Evolutionary conservation across 257 asterid species (phyloP), one percentile per base, ranked within the genome.

Genomic region (Rhazya stricta): DNA sequence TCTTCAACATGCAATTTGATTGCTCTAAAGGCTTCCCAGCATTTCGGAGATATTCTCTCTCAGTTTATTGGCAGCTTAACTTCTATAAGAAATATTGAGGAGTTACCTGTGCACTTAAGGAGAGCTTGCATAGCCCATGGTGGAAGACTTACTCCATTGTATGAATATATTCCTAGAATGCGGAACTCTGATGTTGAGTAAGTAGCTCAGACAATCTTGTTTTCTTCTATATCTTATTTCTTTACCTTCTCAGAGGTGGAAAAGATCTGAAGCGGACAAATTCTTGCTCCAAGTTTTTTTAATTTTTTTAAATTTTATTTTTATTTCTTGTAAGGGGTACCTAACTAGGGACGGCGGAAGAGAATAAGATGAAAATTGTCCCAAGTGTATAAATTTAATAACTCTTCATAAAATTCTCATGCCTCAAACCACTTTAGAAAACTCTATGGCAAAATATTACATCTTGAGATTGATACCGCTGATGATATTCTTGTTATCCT

Each of bases 161-260:
- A 79, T 71, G 96, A 88, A 79, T 95, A 95, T 79, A 92, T 95
- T 76, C 91, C 91, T 73, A 86, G 97, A 81, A 95, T 95, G 98
- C 83, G 94, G 76, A 86, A 87, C 56, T 89, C 96, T 46, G 88
- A 91, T 78, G 62, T 82, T 29, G 91, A 84, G 99, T 95, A 87
- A 79, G 98, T 88, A 69, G 32, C 69, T 70, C 74, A 66, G 62
- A 57, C 45, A 32, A 53, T 68, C 78, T 77, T 72, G 63, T 74
- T 25, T 72, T 50, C 50, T 43, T 67, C 43, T 73, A 27, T 67
- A 62, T 72, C 50, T 10, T 53, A 56, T 78, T 29, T 21, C 61
- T n/a, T 56, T 29, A 13, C 62, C 66, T 63, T 39, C 62, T 57
- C 1, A 42, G 57, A 39, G 69, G 56, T 39, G 34, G 12, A 67